phyloP scores from a whole-genome alignment of 257 asterid species.

The Solanum chaucha region DNA sequence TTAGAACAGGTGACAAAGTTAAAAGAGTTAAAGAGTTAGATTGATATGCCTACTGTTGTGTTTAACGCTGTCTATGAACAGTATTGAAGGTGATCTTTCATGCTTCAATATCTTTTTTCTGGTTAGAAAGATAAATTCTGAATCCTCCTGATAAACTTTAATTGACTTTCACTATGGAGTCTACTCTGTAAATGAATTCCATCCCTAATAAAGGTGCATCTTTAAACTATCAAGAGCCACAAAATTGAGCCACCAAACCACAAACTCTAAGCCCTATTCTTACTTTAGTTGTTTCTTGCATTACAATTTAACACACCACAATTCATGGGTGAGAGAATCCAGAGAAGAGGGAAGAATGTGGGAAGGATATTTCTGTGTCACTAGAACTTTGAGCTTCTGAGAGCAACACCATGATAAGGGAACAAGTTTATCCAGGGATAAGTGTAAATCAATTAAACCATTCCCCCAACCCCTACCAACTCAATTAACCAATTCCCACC shows the following conservation, averaged over 20 bases:
- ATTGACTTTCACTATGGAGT: not conserved
- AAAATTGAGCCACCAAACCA: not conserved
- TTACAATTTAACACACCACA: not conserved
- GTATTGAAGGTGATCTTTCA: not conserved
- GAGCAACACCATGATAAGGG: not conserved
- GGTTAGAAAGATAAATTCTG: not conserved
- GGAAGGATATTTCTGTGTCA: not conserved
- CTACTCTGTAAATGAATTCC: not conserved
- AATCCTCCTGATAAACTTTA: not conserved
- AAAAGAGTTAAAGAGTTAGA: not conserved
- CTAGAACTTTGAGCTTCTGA: not conserved
- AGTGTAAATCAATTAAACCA: not conserved
- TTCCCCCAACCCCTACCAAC: not conserved
- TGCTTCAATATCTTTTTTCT: not conserved
- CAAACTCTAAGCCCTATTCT: not conserved
- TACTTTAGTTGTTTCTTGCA: not conserved
- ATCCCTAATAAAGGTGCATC: not conserved
- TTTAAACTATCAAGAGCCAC: not conserved
- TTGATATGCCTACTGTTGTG: not conserved
- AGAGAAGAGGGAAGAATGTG: not conserved
- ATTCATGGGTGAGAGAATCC: not conserved
- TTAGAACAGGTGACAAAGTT: not conserved
- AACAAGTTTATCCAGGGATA: not conserved
- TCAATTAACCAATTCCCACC: not conserved
- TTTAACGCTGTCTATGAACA: not conserved